Evolutionary conservation across 768 basidiomycete species (phyloP), one percentile per base, ranked within the genome.

Genomic region (Mycena venus): DNA sequence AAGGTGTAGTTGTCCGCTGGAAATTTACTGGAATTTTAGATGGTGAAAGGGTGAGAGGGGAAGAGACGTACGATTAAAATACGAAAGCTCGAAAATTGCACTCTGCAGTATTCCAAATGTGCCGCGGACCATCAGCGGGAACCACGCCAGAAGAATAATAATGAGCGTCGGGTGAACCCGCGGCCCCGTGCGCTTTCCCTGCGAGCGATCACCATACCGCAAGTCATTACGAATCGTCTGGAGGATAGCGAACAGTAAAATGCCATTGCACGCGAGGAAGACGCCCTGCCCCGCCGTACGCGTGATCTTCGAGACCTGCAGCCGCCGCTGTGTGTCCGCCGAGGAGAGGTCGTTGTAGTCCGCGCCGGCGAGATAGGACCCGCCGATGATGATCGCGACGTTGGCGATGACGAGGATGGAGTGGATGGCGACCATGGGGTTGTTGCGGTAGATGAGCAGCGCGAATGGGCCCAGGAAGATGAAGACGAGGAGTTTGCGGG

Each of bases 101-200:
- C 31, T 27, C 32, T 78, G 78, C 7, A 85, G 65, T 14, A 84
- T 79, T 4, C 83, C 83, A 55, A 83, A 85, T 11, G 81, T 61
- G 32, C 84, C 84, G 12, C 84, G 81, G 19, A 82, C 77, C 61
- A 83, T 79, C 27, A 85, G 79, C 31, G 83, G 79, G 38, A 83
- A 81, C 83, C 83, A 84, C 5, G 79, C 74, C n/a, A 75, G 70
- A 5, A 83, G 61, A 25, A 84, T 70, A 4, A 85, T 27, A 32
- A 76, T 56, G 38, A 83, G 74, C 4, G 83, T 85, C 10, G 79
- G 78, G 63, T 85, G 84, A 1, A 79, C 62, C 2, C 63, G 29
- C 31, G 40, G 55, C n/a, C n/a, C 34, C 47, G 40, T 55, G 10
- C 68, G 15, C 68, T 56, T 65, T 32, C n/a, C 27, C n/a, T 27